phyloP scores from a whole-genome alignment of 129 eudicot genomes.

The Artemisia annua region DNA sequence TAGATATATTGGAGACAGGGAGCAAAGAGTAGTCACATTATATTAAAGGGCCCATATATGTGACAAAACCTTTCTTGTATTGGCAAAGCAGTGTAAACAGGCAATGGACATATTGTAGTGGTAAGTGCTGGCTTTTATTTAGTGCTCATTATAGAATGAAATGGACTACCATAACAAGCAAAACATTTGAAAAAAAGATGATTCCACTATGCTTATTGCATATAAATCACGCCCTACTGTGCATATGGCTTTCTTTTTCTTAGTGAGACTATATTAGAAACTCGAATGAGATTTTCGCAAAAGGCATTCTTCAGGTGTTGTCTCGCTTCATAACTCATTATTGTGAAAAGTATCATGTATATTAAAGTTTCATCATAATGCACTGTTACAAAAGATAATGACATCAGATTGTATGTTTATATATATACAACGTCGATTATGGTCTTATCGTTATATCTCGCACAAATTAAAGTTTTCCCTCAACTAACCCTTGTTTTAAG shows the following conservation, averaged over 20 bases:
- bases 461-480: too few species aligned
- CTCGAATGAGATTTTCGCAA: not conserved
- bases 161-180: constrained; percentile 60
- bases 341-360: constrained; percentile 1
- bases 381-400: not conserved
- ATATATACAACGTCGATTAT: too few species aligned
- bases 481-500: too few species aligned
- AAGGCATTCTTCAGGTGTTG: constrained; percentile 20
- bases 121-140: constrained; percentile 60
- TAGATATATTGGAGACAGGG: constrained; percentile 29
- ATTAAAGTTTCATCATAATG: not conserved
- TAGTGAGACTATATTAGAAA: not conserved
- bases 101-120: constrained; percentile 81
- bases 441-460: too few species aligned
- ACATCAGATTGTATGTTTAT: not conserved
- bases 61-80: constrained; percentile 34
- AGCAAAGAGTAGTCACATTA: constrained; percentile 34
- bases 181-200: constrained; percentile 42
- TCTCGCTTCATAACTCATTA: constrained; percentile 21
- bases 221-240: constrained; percentile 21
- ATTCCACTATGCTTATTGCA: constrained; percentile 34
- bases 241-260: constrained; percentile 17
- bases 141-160: constrained; percentile 72
- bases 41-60: constrained; percentile 43
- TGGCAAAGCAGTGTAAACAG: constrained; percentile 39